Percentiles rank a stretch among this genome's conserved stretches.
Conservation (phyloP, 495 filamentous ascomycete species). For the Aspergillus cavernicola region DNA sequence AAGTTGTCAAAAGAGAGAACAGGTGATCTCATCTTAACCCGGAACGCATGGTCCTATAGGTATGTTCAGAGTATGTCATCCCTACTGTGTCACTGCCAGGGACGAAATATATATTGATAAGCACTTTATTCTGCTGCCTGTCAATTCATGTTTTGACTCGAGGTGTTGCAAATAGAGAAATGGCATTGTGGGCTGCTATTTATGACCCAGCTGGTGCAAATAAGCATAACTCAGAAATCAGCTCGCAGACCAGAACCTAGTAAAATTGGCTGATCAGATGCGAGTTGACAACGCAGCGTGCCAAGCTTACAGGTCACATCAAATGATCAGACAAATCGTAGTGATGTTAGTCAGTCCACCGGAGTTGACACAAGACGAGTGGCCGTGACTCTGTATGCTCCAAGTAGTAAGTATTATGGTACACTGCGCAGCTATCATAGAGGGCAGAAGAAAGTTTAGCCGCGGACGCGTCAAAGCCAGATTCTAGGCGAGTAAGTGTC, state of each 20-base stretch:
- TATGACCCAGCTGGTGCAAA: too few species aligned
- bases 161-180: too few species aligned
- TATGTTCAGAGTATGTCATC: background rate
- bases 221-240: too few species aligned
- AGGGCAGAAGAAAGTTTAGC: background rate
- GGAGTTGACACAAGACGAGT: background rate
- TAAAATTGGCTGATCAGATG: background rate
- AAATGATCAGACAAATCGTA: background rate
- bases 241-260: too few species aligned
- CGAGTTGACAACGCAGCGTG: conserved; percentile 4
- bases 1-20: background rate
- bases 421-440: too few species aligned
- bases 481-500: too few species aligned
- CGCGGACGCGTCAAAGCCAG: background rate
- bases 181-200: too few species aligned
- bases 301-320: conserved; percentile 1
- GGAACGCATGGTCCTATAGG: too few species aligned
- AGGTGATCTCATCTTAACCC: background rate
- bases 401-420: background rate
- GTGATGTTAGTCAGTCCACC: background rate
- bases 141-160: too few species aligned
- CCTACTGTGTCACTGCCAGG: background rate
- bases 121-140: background rate
- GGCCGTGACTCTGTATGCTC: background rate
- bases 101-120: background rate